Evolutionary conservation across 306 rosid genomes (phyloP).

Genomic region (Hippophae tibetana): DNA sequence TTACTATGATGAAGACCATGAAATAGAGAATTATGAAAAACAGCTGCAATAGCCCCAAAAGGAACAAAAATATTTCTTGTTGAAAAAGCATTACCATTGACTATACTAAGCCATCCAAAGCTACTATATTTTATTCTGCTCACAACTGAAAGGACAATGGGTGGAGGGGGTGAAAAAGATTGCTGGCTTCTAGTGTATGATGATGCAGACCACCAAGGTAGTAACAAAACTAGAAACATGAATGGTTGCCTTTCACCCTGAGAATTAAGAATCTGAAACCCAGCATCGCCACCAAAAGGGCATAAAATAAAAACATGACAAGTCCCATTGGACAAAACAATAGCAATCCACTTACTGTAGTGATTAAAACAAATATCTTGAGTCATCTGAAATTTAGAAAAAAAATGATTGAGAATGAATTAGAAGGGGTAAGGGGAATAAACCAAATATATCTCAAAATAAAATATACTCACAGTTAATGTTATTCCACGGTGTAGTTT

Average conservation of each 20-base stretch:
- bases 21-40: constrained; percentile 27
- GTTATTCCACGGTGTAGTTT: constrained; percentile 85
- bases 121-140: constrained; percentile 88
- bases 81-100: constrained; percentile 33
- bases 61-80: constrained; percentile 83
- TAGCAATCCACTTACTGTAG: constrained; percentile 82
- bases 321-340: constrained; percentile 86
- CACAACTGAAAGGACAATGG: constrained; percentile 67
- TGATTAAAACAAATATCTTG: constrained; percentile 90
- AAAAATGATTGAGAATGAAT: constrained; percentile 5
- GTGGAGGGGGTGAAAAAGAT: constrained; percentile 67
- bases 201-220: constrained; percentile 84
- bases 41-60: constrained; percentile 80
- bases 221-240: constrained; percentile 49
- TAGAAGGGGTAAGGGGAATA: not conserved
- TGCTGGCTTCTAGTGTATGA: constrained; percentile 43
- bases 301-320: constrained; percentile 76
- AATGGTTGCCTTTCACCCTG: constrained; percentile 51
- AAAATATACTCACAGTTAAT: constrained; percentile 64
- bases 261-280: constrained; percentile 48
- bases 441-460: constrained; percentile 13
- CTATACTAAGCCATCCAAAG: constrained; percentile 84
- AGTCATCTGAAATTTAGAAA: constrained; percentile 49
- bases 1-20: constrained; percentile 30
- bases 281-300: constrained; percentile 86